phyloP scores from a whole-genome alignment of 257 asterid species.

The Eucommia ulmoides region DNA sequence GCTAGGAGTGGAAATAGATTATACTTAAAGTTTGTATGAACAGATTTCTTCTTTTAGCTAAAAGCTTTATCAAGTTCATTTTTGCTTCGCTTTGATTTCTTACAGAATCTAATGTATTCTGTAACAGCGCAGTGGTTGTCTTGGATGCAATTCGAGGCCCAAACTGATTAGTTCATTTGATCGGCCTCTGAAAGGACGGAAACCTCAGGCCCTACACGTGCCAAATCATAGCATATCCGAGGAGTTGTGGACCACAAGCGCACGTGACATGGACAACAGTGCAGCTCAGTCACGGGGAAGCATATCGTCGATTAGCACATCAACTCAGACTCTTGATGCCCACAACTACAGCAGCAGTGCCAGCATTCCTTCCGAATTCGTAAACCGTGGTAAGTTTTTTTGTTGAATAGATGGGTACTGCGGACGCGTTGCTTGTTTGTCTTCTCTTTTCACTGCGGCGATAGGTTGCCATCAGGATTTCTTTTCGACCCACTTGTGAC shows the following conservation, averaged over 20 bases:
- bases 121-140: slow-evolving; percentile 93
- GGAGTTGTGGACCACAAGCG: slow-evolving; percentile 58
- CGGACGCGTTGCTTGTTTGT: too few species aligned
- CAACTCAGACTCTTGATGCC: slow-evolving; percentile 38
- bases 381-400: slow-evolving; percentile 54
- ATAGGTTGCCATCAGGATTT: not conserved
- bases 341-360: slow-evolving; percentile 39
- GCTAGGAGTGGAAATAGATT: too few species aligned
- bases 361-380: slow-evolving; percentile 41
- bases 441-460: not conserved
- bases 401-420: too few species aligned
- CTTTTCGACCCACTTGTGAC: too few species aligned
- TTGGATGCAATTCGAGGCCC: slow-evolving; percentile 52
- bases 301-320: slow-evolving; percentile 47
- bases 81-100: slow-evolving; percentile 33
- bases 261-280: slow-evolving; percentile 43
- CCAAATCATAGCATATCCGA: slow-evolving; percentile 34
- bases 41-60: too few species aligned
- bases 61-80: too few species aligned
- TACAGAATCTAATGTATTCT: slow-evolving; percentile 27
- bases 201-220: slow-evolving; percentile 11
- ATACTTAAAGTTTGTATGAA: too few species aligned
- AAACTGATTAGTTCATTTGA: slow-evolving; percentile 30
- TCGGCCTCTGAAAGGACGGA: slow-evolving; percentile 28
- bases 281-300: slow-evolving; percentile 51